These are phyloP conservation scores for Neurospora sp. DNA, from an alignment of 495 filamentous ascomycete species.

Conservation along the genomic window DNA sequence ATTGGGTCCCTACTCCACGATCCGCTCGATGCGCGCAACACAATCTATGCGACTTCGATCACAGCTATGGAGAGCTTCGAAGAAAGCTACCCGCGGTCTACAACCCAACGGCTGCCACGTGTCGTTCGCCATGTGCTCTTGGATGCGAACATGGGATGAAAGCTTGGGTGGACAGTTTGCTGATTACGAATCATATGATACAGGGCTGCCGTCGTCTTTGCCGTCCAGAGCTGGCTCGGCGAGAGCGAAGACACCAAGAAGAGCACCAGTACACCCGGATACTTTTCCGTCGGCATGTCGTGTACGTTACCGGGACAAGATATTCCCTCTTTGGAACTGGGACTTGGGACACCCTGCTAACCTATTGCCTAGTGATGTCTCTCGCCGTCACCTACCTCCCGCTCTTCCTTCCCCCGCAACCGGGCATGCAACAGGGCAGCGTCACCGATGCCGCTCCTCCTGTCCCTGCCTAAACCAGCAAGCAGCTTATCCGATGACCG, in stretches of 20 bases:
- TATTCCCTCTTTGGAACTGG: too few species aligned
- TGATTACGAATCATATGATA: background rate
- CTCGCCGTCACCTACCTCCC: conserved; percentile 75
- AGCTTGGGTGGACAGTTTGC: background rate
- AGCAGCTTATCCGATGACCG: background rate
- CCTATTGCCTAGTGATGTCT: conserved; percentile 55
- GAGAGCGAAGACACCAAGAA: conserved; percentile 70
- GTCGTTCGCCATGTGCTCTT: background rate
- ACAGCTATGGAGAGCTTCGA: background rate
- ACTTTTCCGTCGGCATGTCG: conserved; percentile 79
- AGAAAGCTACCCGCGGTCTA: background rate
- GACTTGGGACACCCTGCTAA: conserved; percentile 7
- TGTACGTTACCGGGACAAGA: conserved; percentile 42
- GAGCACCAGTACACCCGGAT: conserved; percentile 60
- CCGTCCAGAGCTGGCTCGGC: conserved; percentile 75
- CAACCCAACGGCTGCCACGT: background rate
- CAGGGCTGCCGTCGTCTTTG: conserved; percentile 77
- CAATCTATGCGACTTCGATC: background rate
- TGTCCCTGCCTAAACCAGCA: conserved; percentile 16
- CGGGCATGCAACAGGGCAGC: conserved; percentile 19
- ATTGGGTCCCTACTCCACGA: conserved; percentile 7
- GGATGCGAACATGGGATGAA: background rate
- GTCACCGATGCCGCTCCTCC: conserved; percentile 35
- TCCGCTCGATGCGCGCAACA: background rate
- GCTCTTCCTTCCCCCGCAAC: conserved; percentile 62